Base-by-base conservation (phyloP, 2,329 filamentous ascomycete species). In the Colletotrichum sp. region DNA sequence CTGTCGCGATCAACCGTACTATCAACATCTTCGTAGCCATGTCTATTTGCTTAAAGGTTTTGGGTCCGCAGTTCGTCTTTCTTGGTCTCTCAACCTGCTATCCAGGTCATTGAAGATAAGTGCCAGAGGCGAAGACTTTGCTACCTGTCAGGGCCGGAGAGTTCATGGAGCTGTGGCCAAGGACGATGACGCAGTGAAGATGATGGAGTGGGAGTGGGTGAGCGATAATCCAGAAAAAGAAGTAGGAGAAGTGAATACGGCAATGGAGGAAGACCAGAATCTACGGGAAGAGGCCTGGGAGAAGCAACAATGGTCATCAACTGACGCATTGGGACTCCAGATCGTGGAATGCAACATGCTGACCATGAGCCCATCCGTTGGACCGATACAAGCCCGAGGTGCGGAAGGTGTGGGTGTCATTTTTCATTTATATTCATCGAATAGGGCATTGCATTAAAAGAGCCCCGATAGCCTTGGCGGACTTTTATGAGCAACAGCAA, bases 371-470 rank as follows among this genome's bases (percentile, higher is more conserved):
- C 16, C 43, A 52, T 1, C 43, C 10, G n/a, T 22, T 13, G 43
- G 43, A 28, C 65, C n/a, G 28, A 56, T 18, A 28, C 65, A 67
- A 4, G 65, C 7, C 65, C 30, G n/a, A 67, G 12, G 12, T 2
- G 13, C 48, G 15, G 8, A n/a, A 18, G 48, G 30, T 25, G 15
- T 67, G 48, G 65, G 28, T 36, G 9, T 2, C 62, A 48, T 22
- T 66, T 32, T 67, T 56, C 18, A 67, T 56, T 27, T 34, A 67
- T 56, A 9, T 32, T 16, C 27, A 28, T 43, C 39, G 10, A 25
- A 36, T 8, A 7, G 22, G 6, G 32, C 5, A 7, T 22, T n/a
- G 9, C 27, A 28, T 28, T 30, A 52, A 4, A 43, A n/a, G 18
- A 5, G 3, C 2, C 12, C 9, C 16, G 16, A 30, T 10, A 12